These are phyloP conservation scores for Pythium sp. DNA, from an alignment of 352 stramenopile species.

Conservation along the genomic window DNA sequence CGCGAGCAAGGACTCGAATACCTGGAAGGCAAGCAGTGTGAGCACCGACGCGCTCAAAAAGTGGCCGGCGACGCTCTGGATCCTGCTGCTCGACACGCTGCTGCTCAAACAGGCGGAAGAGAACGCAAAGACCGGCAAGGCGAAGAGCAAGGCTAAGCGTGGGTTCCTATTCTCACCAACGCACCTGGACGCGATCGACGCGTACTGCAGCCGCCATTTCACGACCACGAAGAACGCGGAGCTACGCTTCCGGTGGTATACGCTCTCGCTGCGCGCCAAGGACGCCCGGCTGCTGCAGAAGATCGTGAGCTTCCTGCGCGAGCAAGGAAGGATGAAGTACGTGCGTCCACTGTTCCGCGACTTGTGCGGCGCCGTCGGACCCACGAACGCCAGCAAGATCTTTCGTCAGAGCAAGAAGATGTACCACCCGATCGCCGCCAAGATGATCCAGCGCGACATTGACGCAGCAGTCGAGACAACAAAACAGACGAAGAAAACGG, in stretches of 20 bases:
- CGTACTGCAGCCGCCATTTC: constrained; percentile 40
- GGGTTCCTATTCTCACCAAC: background rate
- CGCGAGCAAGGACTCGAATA: constrained; percentile 21
- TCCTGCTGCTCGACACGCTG: constrained; percentile 59
- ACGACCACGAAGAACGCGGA: constrained; percentile 61
- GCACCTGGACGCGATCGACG: constrained; percentile 57
- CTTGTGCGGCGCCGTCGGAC: constrained; percentile 35
- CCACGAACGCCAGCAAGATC: constrained; percentile 24
- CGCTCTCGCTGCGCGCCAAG: constrained; percentile 46
- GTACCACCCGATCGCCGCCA: constrained; percentile 70
- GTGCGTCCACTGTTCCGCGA: constrained; percentile 66
- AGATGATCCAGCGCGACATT: constrained; percentile 70
- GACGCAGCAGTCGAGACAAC: background rate
- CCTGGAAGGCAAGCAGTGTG: constrained; percentile 22
- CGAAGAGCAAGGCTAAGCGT: background rate
- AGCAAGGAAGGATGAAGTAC: constrained; percentile 81
- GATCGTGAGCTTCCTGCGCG: constrained; percentile 47
- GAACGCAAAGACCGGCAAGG: background rate
- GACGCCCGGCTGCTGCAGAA: constrained; percentile 39
- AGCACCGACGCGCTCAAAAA: constrained; percentile 3
- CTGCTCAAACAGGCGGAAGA: constrained; percentile 16
- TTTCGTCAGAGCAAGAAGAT: constrained; percentile 53
- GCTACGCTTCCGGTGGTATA: constrained; percentile 72
- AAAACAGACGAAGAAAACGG: background rate
- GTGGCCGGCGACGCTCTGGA: constrained; percentile 54